These are phyloP conservation scores for Pythium oligandrum DNA, from an alignment of 352 stramenopile genomes.

Conservation along the genomic window DNA sequence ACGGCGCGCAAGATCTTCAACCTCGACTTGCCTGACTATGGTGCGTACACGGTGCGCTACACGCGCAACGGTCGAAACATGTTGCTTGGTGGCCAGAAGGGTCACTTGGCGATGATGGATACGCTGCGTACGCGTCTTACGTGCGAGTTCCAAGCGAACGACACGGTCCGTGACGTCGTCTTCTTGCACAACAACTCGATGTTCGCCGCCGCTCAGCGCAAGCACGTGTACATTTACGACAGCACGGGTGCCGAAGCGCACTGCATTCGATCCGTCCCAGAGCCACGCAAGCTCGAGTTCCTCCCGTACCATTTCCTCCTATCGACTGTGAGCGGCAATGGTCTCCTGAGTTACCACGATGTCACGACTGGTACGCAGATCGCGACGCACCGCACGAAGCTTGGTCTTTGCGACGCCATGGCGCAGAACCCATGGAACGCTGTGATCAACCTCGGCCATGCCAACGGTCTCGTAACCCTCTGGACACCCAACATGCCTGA, in stretches of 20 bases:
- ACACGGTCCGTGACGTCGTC: constrained; percentile 92
- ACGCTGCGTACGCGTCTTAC: constrained; percentile 85
- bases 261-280: constrained; percentile 89
- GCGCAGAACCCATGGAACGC: constrained; percentile 96
- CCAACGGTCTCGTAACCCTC: constrained; percentile 97
- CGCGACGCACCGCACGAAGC: constrained; percentile 88
- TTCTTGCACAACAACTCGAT: constrained; percentile 98
- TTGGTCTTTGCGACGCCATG: constrained; percentile 91
- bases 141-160: constrained; percentile 93
- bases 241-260: constrained; percentile 95
- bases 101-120: constrained; percentile 96
- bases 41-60: constrained; percentile 93
- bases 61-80: constrained; percentile 95
- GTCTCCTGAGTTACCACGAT: constrained; percentile 94
- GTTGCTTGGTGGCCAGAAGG: constrained; percentile 90
- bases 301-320: constrained; percentile 99
- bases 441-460: constrained; percentile 95
- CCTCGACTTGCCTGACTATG: constrained; percentile 89
- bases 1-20: constrained; percentile 95
- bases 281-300: constrained; percentile 94
- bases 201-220: constrained; percentile 96
- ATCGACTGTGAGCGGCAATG: constrained; percentile 90
- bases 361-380: constrained; percentile 94
- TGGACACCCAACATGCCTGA: constrained; percentile 95
- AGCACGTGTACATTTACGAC: constrained; percentile 98